These are phyloP conservation scores for Cyclotella choctawhatcheeana DNA, from an alignment of 108 stramenopile genomes.

Conservation along the genomic window DNA sequence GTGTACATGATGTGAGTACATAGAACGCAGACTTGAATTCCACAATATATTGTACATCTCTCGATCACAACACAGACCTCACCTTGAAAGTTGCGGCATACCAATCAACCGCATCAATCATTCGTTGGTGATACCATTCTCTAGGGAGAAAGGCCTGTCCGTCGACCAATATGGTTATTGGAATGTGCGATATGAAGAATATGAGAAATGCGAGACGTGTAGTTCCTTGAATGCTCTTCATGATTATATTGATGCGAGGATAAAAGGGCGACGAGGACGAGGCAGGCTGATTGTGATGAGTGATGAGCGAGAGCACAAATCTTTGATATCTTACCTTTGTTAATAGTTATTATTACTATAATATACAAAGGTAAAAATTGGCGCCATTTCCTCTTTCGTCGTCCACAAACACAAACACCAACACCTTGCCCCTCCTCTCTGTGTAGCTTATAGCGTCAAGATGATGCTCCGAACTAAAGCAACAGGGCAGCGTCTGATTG, in stretches of 20 bases:
- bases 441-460: neutral
- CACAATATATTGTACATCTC: no score
- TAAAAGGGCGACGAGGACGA: neutral
- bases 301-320: neutral
- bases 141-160: constrained; percentile 70
- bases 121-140: constrained; percentile 57
- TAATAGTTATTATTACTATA: neutral
- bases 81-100: constrained; percentile 65
- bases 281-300: neutral
- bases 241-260: constrained; percentile 1
- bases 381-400: neutral
- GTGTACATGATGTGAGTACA: no score
- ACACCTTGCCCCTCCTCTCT: neutral
- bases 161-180: constrained; percentile 81
- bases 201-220: constrained; percentile 61
- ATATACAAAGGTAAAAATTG: constrained; percentile 3
- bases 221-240: constrained; percentile 55
- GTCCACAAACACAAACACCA: neutral
- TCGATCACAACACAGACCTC: neutral
- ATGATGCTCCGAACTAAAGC: constrained; percentile 8
- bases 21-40: no score
- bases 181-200: constrained; percentile 87
- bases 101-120: constrained; percentile 70
- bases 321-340: neutral
- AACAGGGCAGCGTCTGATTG: neutral